These are phyloP conservation scores for Viola odorata DNA, from an alignment of 345 rosid species.

Conservation along the genomic window DNA sequence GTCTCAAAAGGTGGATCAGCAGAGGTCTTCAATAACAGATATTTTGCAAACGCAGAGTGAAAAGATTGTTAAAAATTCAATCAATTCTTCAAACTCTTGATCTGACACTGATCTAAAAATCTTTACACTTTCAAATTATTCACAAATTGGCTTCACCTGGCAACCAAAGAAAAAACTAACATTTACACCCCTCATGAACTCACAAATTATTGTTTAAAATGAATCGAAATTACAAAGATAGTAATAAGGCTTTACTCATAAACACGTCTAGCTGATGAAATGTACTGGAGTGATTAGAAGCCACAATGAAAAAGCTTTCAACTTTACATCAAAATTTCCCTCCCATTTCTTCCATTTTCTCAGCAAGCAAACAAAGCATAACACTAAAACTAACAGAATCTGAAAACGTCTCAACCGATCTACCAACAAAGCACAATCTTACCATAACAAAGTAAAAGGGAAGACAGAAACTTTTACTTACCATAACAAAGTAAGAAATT, in stretches of 20 bases:
- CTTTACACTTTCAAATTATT: constrained; percentile 6
- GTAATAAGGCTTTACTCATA: too few species aligned
- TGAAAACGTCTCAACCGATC: constrained; percentile 31
- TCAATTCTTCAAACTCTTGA: constrained; percentile 12
- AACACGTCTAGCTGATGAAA: too few species aligned
- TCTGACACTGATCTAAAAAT: constrained; percentile 6
- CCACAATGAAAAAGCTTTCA: too few species aligned
- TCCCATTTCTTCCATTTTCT: constrained; percentile 19
- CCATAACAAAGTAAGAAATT: constrained; percentile 21
- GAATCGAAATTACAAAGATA: too few species aligned
- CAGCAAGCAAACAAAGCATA: constrained; percentile 16
- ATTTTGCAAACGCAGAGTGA: background rate
- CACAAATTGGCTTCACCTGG: background rate
- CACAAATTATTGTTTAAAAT: background rate
- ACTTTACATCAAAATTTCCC: too few species aligned
- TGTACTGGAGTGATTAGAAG: too few species aligned
- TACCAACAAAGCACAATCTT: constrained; percentile 9
- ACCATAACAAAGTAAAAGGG: background rate
- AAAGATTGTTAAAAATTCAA: background rate
- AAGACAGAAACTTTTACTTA: constrained; percentile 8
- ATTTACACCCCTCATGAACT: background rate
- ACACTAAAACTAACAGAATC: constrained; percentile 6
- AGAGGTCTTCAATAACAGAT: background rate
- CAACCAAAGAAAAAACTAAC: constrained; percentile 1
- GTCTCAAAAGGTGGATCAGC: constrained; percentile 9